Conservation (phyloP, 371 early-diverging fungal genomes). For the Mortierella sp. region DNA sequence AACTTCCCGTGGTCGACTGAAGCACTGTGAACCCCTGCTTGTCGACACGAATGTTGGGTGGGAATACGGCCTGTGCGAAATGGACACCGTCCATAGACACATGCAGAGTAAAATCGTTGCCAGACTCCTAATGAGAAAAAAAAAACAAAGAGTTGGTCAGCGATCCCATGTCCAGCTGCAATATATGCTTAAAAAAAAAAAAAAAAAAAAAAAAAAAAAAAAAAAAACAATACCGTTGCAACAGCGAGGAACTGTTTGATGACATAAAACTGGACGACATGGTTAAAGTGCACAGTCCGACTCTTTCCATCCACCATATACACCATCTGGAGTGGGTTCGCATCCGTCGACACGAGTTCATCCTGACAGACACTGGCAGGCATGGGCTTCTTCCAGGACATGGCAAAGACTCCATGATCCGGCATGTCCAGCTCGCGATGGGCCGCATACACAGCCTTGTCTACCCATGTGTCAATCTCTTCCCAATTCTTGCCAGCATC, state of each 20-base stretch:
- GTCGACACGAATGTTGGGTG: conserved; percentile 67
- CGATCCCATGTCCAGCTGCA: not conserved
- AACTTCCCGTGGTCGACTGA: conserved; percentile 75
- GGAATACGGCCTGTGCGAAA: conserved; percentile 83
- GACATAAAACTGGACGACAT: conserved; percentile 70
- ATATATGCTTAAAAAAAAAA: not conserved
- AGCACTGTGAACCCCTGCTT: conserved; percentile 76
- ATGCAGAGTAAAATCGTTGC: conserved; percentile 64
- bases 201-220: not conserved
- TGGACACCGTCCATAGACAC: conserved; percentile 79
- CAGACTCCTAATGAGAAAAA: conserved; percentile 56
- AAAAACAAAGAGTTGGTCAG: not conserved
- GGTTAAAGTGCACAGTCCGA: conserved; percentile 51
- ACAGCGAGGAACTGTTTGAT: conserved; percentile 79
- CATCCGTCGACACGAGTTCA: conserved; percentile 57
- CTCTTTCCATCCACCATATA: conserved; percentile 58
- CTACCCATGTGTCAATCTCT: conserved; percentile 80
- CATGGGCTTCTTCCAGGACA: conserved; percentile 68
- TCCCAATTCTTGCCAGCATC: conserved; percentile 83
- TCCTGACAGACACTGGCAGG: conserved; percentile 53
- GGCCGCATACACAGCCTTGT: conserved; percentile 90
- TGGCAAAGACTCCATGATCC: conserved; percentile 78
- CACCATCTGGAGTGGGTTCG: conserved; percentile 59
- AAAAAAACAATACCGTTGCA: conserved; percentile 58
- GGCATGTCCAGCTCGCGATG: conserved; percentile 65